A percentile compares a stretch with the other conserved stretches of the same genome.
phyloP scores from a whole-genome alignment of 2,329 filamentous ascomycete species.

The Penicillium sp. region DNA sequence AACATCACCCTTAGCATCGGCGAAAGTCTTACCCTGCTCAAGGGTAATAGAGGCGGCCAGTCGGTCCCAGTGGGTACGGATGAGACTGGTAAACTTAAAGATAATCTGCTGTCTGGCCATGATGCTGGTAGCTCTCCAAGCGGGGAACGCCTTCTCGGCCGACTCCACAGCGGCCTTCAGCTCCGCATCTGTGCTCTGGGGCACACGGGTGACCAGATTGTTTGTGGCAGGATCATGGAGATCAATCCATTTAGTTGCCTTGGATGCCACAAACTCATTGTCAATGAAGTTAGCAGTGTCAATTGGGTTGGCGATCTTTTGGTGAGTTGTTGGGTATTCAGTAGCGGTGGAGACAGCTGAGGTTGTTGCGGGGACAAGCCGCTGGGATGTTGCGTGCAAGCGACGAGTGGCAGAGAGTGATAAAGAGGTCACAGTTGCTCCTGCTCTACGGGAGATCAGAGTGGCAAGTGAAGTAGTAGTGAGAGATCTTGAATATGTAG shows the following conservation, averaged over 20 bases:
- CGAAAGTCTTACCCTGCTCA: slow-evolving; percentile 68
- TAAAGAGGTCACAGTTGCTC: slow-evolving; percentile 16
- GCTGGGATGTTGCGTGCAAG: slow-evolving; percentile 56
- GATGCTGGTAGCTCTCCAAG: slow-evolving; percentile 60
- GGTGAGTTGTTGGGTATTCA: slow-evolving; percentile 57
- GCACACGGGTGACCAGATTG: slow-evolving; percentile 64
- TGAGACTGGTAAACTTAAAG: slow-evolving; percentile 64
- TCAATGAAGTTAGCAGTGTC: slow-evolving; percentile 64
- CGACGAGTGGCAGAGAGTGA: slow-evolving; percentile 29
- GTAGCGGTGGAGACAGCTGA: slow-evolving; percentile 50
- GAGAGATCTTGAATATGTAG: slow-evolving; percentile 27
- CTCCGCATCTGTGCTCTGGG: slow-evolving; percentile 64
- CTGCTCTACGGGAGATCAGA: slow-evolving; percentile 13
- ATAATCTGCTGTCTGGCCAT: slow-evolving; percentile 62
- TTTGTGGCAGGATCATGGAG: slow-evolving; percentile 65
- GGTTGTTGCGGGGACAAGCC: slow-evolving; percentile 51
- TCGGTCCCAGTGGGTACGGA: slow-evolving; percentile 64
- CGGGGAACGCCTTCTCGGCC: slow-evolving; percentile 62
- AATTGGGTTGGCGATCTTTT: slow-evolving; percentile 53
- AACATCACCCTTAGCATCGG: slow-evolving; percentile 65
- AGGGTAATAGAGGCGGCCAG: slow-evolving; percentile 64
- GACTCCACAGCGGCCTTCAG: slow-evolving; percentile 60
- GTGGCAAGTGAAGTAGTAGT: slow-evolving; percentile 23
- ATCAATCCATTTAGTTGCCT: slow-evolving; percentile 62
- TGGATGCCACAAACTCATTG: slow-evolving; percentile 60